phyloP scores from a whole-genome alignment of 257 asterid genomes.

The Petrea volubilis region DNA sequence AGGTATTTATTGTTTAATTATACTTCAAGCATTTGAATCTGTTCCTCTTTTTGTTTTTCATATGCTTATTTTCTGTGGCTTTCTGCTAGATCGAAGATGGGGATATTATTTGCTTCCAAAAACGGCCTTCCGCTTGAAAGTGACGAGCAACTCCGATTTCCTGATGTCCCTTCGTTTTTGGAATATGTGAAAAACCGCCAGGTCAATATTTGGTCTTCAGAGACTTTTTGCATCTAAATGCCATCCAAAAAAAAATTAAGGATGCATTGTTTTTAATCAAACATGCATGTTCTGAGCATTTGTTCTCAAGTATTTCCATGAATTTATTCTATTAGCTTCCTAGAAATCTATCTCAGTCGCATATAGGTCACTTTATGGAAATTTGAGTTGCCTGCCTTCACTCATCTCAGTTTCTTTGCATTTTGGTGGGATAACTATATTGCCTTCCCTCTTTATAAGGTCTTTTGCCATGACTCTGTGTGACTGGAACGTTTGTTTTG shows the following conservation, averaged over 20 bases:
- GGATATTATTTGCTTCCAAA: conserved; percentile 94
- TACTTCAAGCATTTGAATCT: not conserved
- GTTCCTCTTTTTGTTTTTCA: not conserved
- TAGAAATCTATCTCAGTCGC: not conserved
- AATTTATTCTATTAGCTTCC: not conserved
- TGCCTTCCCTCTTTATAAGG: no score
- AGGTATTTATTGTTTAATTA: conserved; percentile 43
- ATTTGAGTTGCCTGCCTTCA: not conserved
- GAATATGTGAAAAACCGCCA: conserved; percentile 95
- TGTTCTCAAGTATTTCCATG: not conserved
- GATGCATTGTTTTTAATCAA: conserved; percentile 6
- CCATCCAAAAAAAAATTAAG: not conserved
- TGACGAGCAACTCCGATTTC: conserved; percentile 61
- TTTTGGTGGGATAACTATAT: not conserved
- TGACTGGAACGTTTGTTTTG: not conserved
- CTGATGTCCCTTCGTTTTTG: conserved; percentile 82
- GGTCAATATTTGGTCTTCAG: conserved; percentile 43
- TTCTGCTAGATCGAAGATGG: conserved; percentile 84
- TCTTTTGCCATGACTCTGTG: not conserved
- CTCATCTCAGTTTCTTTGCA: not conserved
- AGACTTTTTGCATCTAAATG: conserved; percentile 2
- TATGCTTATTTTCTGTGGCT: conserved; percentile 11
- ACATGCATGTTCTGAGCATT: not conserved
- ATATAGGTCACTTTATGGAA: not conserved
- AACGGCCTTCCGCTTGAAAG: conserved; percentile 50